phyloP scores from a whole-genome alignment of 164 flowering plant species.

The Cinnamomum micranthum region DNA sequence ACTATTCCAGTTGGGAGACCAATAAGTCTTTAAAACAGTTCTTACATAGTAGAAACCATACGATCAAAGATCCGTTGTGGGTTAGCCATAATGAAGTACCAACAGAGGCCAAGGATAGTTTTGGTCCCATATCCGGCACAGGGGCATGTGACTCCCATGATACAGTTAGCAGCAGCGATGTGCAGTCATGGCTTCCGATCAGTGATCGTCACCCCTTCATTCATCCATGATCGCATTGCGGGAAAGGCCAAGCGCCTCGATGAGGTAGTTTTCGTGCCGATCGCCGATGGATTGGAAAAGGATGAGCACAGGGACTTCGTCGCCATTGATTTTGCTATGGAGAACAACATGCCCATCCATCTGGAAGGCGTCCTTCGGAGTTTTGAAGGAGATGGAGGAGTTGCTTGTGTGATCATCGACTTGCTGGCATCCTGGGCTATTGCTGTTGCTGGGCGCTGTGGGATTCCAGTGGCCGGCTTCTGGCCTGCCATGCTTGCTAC shows the following conservation, averaged over 20 bases:
- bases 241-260: not conserved
- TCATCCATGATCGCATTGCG: conserved; percentile 38
- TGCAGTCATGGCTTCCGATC: conserved; percentile 34
- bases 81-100: conserved; percentile 16
- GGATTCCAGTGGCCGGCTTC: conserved; percentile 57
- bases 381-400: conserved; percentile 20
- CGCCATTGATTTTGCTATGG: conserved; percentile 53
- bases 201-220: conserved; percentile 45
- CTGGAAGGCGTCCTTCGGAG: conserved; percentile 32
- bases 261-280: conserved; percentile 25
- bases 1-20: too few relatives aligned
- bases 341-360: conserved; percentile 55
- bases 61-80: too few relatives aligned
- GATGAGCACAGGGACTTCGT: conserved; percentile 46
- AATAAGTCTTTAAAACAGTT: too few relatives aligned
- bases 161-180: conserved; percentile 45
- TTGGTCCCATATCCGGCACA: conserved; percentile 86
- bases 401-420: conserved; percentile 57
- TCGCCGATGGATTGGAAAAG: conserved; percentile 44
- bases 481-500: conserved; percentile 90
- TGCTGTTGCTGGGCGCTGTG: conserved; percentile 37
- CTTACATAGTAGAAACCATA: too few relatives aligned
- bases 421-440: conserved; percentile 77
- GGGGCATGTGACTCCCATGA: conserved; percentile 88
- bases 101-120: conserved; percentile 30